Base-by-base conservation (phyloP, 257 asterid species). In the Nicotiana undulata region DNA sequence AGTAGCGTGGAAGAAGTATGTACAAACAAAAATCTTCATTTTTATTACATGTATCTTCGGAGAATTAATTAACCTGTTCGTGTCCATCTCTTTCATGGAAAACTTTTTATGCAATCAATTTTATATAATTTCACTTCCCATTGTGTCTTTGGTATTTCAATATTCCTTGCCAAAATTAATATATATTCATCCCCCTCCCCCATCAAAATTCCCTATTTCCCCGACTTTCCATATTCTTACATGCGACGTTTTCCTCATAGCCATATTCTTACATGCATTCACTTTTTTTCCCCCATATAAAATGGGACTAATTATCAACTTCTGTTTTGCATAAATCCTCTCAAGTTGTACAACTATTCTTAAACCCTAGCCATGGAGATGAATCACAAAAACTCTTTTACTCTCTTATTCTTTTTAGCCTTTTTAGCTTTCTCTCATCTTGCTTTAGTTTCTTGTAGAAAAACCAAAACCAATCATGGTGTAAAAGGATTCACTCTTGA, bases 401-500 rank as follows among this genome's bases (percentile, higher is more conserved):
- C 26, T 29, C 53, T 80, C 16, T 80, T 26, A 22, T 53, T 29
- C 61, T 64, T 20, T 31, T 20, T 80, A 2, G 34, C 37, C 26
- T 32, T 79, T 11, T 72, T 74, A 10, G 8, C 26, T n/a, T 80
- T 77, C 68, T 63, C 37, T 52, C 28, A 72, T 74, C 32, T 72
- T 72, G 24, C 37, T 22, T 22, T 72, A 72, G 60, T 72, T 72
- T 72, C 60, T 0, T 44, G 78, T 72, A 24, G 60, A 46, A 72
- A 72, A 0, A 0, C 9, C 24, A 22, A 3, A 46, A 72, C 9
- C 59, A 13, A 7, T 8, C 40, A 72, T 7, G 60, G 1, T 7
- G 7, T 7, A 22, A 82, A 83, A 29, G 95, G 96, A 65, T 82
- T 91, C 84, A 87, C 93, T 3, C 9, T 84, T 22, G 89, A 87